Percentiles rank a stretch among this genome's conserved stretches.
phyloP scores from a whole-genome alignment of 1,284 basidiomycete genomes.

The Thelephora terrestris region DNA sequence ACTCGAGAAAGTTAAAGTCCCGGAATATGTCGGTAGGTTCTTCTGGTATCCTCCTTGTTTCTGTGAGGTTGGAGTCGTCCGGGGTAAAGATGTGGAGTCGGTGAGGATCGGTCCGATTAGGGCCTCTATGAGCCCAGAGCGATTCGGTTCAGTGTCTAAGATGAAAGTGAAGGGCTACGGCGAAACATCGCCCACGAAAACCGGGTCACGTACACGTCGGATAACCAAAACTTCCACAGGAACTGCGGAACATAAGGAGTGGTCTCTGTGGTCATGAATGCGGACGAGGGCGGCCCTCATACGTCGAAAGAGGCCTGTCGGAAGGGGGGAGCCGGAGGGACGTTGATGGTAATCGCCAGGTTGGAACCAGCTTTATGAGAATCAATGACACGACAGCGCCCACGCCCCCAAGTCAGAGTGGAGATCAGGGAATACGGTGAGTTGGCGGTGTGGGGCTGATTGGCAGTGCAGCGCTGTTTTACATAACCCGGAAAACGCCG shows the following conservation, averaged over 20 bases:
- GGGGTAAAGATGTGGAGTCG: conserved; percentile 43
- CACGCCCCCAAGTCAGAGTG: no score
- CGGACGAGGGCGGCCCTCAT: no score
- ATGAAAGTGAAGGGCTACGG: conserved; percentile 3
- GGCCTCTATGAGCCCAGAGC: conserved; percentile 12
- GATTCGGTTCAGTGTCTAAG: background rate
- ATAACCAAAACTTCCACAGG: conserved; percentile 33
- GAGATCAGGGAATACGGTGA: no score
- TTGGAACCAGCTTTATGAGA: no score
- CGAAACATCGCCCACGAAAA: background rate
- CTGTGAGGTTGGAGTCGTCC: conserved; percentile 36
- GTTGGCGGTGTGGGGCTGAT: no score
- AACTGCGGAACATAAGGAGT: conserved; percentile 27
- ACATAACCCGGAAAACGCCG: no score
- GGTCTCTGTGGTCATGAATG: background rate
- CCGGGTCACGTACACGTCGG: conserved; percentile 21
- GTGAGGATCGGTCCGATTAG: conserved; percentile 23
- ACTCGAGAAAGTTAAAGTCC: conserved; percentile 25
- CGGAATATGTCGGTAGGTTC: conserved; percentile 28
- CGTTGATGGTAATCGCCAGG: no score
- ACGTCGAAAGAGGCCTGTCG: no score
- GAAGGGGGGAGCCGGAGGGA: no score
- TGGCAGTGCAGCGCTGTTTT: no score
- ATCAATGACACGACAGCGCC: no score
- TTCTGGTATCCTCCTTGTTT: conserved; percentile 27